phyloP scores from a whole-genome alignment of 768 basidiomycete genomes.

The Lactarius deliciosus region DNA sequence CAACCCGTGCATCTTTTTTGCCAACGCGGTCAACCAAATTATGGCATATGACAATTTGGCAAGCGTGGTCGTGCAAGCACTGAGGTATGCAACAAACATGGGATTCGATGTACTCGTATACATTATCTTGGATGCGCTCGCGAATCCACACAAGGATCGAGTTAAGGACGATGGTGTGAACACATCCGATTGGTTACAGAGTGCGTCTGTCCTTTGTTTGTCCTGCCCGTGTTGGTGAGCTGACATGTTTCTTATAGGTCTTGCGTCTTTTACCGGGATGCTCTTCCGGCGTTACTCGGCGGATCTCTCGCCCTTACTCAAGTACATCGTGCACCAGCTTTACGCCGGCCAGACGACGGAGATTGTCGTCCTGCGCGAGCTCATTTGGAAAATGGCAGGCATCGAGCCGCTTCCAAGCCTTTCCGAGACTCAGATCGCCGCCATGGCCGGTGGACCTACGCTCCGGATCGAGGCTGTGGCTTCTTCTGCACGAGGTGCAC shows the following conservation, averaged over 20 bases:
- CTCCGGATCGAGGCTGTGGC: slow-evolving; percentile 87
- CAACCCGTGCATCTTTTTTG: slow-evolving; percentile 90
- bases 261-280: slow-evolving; percentile 92
- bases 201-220: slow-evolving; percentile 48
- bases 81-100: slow-evolving; percentile 87
- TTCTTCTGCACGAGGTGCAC: slow-evolving; percentile 72
- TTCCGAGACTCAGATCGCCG: slow-evolving; percentile 82
- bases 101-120: slow-evolving; percentile 93
- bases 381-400: slow-evolving; percentile 95
- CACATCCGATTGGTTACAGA: slow-evolving; percentile 87
- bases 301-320: slow-evolving; percentile 79
- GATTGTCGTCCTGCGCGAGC: slow-evolving; percentile 85
- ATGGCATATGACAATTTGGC: slow-evolving; percentile 96
- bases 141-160: slow-evolving; percentile 76
- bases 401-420: slow-evolving; percentile 89
- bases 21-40: slow-evolving; percentile 87
- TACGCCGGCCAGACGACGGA: slow-evolving; percentile 81
- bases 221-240: slow-evolving; percentile 8
- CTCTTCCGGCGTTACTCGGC: slow-evolving; percentile 85
- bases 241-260: slow-evolving; percentile 49
- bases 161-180: slow-evolving; percentile 93
- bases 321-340: slow-evolving; percentile 90
- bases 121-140: slow-evolving; percentile 81
- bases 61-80: slow-evolving; percentile 82
- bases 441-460: slow-evolving; percentile 88